Evolutionary conservation across 179 eudicot genomes (phyloP).

Genomic region (Amaranthus tricolor): DNA sequence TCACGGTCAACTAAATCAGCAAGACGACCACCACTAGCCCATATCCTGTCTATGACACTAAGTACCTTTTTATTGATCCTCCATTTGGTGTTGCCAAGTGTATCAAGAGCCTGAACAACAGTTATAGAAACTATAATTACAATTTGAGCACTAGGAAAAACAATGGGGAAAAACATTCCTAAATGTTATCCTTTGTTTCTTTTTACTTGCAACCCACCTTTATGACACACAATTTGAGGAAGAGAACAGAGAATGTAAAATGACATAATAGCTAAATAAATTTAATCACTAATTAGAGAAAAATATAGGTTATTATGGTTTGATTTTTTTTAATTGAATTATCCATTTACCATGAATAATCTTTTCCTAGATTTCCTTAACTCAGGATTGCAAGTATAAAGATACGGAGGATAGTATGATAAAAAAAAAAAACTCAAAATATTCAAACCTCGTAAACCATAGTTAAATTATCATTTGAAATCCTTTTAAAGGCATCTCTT

Average conservation of each 20-base stretch:
- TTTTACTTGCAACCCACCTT: too few relatives aligned
- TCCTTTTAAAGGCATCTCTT: conserved; percentile 63
- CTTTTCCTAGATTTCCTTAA: too few relatives aligned
- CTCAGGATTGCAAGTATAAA: neutral
- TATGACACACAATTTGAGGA: too few relatives aligned
- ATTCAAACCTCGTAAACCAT: conserved; percentile 71
- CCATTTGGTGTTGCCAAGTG: conserved; percentile 93
- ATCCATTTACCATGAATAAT: too few relatives aligned
- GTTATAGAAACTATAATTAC: neutral
- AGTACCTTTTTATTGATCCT: conserved; percentile 85
- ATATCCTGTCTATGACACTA: conserved; percentile 67
- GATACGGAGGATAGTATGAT: neutral
- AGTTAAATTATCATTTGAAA: conserved; percentile 46
- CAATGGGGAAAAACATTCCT: neutral
- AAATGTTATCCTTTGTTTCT: too few relatives aligned
- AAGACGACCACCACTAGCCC: conserved; percentile 85
- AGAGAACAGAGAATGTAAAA: too few relatives aligned
- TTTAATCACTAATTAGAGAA: too few relatives aligned
- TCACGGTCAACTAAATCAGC: conserved; percentile 83
- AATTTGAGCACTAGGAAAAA: neutral
- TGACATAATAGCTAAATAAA: too few relatives aligned
- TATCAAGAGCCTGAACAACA: conserved; percentile 71
- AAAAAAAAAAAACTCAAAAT: neutral
- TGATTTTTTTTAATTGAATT: too few relatives aligned
- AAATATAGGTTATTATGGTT: too few relatives aligned